These are phyloP conservation scores for Petasospora rhodanensis DNA, from an alignment of 1,139 yeast species.

Conservation along the genomic window DNA sequence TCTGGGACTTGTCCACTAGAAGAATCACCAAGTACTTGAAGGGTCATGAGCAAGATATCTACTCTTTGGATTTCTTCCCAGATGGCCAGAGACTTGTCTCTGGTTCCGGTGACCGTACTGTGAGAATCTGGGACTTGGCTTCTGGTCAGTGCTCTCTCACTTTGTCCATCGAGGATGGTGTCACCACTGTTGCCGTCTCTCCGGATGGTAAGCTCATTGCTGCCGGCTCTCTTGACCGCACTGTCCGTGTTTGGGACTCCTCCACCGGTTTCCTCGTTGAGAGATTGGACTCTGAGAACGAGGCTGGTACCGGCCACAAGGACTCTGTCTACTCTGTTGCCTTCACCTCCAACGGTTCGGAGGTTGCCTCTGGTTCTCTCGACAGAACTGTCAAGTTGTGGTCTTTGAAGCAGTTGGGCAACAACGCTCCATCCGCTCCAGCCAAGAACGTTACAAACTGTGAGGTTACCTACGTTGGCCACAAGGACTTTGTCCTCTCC, in stretches of 20 bases:
- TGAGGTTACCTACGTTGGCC: constrained; percentile 92
- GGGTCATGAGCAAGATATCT: constrained; percentile 97
- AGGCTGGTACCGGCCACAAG: constrained; percentile 88
- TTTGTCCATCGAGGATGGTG: constrained; percentile 92
- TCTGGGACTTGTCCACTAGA: constrained; percentile 91
- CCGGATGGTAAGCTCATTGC: constrained; percentile 95
- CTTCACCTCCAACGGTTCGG: constrained; percentile 87
- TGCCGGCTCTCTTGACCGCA: constrained; percentile 93
- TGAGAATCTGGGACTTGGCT: constrained; percentile 93
- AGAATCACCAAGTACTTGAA: constrained; percentile 82
- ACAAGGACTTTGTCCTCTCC: constrained; percentile 90
- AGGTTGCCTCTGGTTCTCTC: constrained; percentile 89
- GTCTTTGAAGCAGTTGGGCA: constrained; percentile 61
- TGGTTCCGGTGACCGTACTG: constrained; percentile 96
- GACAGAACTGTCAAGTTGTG: constrained; percentile 96
- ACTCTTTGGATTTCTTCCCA: constrained; percentile 92
- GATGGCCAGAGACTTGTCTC: constrained; percentile 92
- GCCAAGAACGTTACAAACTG: constrained; percentile 50
- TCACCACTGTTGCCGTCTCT: constrained; percentile 94
- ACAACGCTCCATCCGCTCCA: constrained; percentile 39
- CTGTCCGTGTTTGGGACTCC: constrained; percentile 97
- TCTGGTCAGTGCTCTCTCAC: constrained; percentile 89
- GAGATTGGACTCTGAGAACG: constrained; percentile 85
- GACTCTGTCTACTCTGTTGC: constrained; percentile 96
- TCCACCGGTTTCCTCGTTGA: constrained; percentile 90